Base-by-base conservation (phyloP, 2,329 filamentous ascomycete species). In the Davidsoniella neocaledoniae region DNA sequence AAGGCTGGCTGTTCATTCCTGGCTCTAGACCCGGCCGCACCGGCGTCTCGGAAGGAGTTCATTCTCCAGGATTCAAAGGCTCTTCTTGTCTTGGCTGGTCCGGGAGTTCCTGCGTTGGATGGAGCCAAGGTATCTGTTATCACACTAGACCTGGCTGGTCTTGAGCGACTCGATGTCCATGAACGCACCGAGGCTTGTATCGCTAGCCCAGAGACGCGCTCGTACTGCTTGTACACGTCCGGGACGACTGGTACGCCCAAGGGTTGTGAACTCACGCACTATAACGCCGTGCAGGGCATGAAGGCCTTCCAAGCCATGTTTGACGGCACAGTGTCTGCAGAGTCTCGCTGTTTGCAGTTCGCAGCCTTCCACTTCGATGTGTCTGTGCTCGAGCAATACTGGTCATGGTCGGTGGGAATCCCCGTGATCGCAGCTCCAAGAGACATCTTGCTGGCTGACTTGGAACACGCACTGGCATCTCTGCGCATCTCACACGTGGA, bases 331-430 rank as follows among this genome's bases (percentile, higher is more conserved):
- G 94, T 86, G 84, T 72, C 82, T 39, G 58, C 69, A 0, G 60
- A 73, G 0, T 93, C 87, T 0, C 77, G 83, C 52, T 95, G 86
- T 81, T 69, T 95, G 1, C 90, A 95, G 59, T 95, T 95, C 59
- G 90, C 90, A 1, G 88, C 86, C 0, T 86, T 94, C 51, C 90
- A 94, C 62, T 95, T 95, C 54, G 90, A 95, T 58, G 88, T 95
- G 3, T 91, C 85, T 1, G 83, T 95, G 0, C 71, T 95, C 0
- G 88, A 95, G 60, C 88, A 94, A 58, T 95, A 90, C 61, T 95
- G 86, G 86, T 91, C 81, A 52, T 95, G 88, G 88, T 86, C 82
- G 25, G 83, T 91, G 1, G 87, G 87, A 1, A 87, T 95, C 23
- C 81, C 83, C 3, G 74, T 95, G 0, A 82, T 90, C 2, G 80